Evolutionary conservation across 1,284 basidiomycete genomes (phyloP), one percentile per base, ranked within the genome.

Genomic region (Neolentinus lepideus): DNA sequence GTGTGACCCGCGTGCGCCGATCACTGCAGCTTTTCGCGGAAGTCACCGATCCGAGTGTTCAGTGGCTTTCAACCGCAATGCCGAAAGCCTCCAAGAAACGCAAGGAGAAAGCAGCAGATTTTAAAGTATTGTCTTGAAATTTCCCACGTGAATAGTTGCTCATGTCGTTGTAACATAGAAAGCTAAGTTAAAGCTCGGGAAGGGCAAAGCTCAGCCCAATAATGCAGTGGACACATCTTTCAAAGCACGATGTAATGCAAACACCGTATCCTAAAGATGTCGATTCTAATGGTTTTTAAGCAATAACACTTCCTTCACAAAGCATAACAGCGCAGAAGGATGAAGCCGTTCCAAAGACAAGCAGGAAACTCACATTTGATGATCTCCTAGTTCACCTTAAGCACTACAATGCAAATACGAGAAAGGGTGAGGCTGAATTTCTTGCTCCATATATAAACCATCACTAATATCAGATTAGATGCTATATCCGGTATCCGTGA

Each of bases 141-240:
- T 36, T n/a, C 11, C 9, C 24, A 10, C 45, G 45, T 47, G 45
- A 21, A 19, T 9, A 47, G 8, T 47, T 24, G 48, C 55, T 35
- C 45, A 52, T 46, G 29, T 57, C 19, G 25, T 48, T 55, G 45
- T 21, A 31, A 31, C 29, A 31, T 71, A 97, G 92, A 98, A 96
- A 92, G 85, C 92, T 24, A 98, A 92, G 70, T 80, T 96, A 50
- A 98, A 97, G 72, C 88, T 99, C 52, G 96, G 96, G 33, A 98
- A 96, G 70, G 93, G 92, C 51, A 98, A 96, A 70, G 84, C 90
- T 66, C 66, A 75, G 8, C 79, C 93, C 9, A 81, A 75, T 54
- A 98, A 98, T 80, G 90, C 85, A 9, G 85, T 97, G 60, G 92
- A 98, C 69, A 98, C 95, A 1, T 94, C 94, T 0, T 98, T 96